Evolutionary conservation across 2,329 filamentous ascomycete genomes (phyloP).

Genomic region (Ophiosphaerella narmari): DNA sequence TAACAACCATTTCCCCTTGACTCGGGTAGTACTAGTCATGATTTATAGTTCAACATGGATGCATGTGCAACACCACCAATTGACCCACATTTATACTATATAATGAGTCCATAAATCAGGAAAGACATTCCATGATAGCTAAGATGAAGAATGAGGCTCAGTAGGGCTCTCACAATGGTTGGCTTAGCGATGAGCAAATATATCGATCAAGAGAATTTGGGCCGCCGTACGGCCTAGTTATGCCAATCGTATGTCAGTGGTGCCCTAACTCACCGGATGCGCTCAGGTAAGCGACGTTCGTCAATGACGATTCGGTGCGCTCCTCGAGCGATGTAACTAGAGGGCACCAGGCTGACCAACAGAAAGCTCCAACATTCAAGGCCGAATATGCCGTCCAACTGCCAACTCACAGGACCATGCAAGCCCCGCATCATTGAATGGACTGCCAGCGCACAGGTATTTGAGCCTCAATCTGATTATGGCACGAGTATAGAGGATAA

Average conservation of each 20-base stretch:
- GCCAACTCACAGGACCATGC: constrained; percentile 30
- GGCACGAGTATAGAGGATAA: not conserved
- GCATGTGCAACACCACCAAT: too few species aligned
- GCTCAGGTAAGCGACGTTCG: not conserved
- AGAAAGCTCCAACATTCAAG: constrained; percentile 15
- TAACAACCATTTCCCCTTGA: too few species aligned
- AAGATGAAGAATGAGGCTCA: not conserved
- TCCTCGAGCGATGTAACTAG: constrained; percentile 4
- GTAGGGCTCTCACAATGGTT: too few species aligned
- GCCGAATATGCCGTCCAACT: constrained; percentile 24
- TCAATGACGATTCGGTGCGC: not conserved
- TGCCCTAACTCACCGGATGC: constrained; percentile 2
- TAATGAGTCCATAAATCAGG: too few species aligned
- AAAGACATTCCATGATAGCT: too few species aligned
- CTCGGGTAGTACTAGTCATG: too few species aligned
- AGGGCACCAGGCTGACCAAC: constrained; percentile 29
- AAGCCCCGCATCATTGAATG: constrained; percentile 11
- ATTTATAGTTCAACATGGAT: too few species aligned
- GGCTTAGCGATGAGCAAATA: not conserved
- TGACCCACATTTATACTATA: too few species aligned
- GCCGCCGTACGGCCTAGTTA: not conserved
- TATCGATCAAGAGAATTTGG: constrained; percentile 1
- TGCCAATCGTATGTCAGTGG: not conserved
- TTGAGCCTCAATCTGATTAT: constrained; percentile 25
- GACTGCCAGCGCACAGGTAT: constrained; percentile 22